phyloP scores from a whole-genome alignment of 148 eudicot species.

The Beta vulgaris region DNA sequence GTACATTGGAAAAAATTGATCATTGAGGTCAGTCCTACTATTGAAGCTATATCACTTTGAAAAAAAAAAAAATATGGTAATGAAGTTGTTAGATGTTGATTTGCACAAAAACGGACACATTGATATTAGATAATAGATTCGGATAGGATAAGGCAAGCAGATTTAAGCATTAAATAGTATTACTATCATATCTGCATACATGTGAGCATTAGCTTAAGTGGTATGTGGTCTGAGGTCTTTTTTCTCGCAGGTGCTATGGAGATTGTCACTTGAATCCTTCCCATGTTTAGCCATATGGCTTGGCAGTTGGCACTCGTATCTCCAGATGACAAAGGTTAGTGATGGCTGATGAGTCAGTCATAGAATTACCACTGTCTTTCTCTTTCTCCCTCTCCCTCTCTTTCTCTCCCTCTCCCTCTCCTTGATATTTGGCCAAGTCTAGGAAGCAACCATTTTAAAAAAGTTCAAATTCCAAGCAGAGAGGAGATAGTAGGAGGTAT shows the following conservation, averaged over 20 bases:
- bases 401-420: not conserved
- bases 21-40: constrained; percentile 24
- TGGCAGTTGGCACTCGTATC: no score
- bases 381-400: not conserved
- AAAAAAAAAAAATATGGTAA: not conserved
- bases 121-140: not conserved
- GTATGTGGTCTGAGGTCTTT: not conserved
- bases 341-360: not conserved
- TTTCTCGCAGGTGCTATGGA: not conserved
- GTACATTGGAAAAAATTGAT: not conserved
- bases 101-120: not conserved
- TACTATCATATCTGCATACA: no score
- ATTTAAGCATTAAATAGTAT: no score
- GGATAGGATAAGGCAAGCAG: not conserved
- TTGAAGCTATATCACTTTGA: not conserved
- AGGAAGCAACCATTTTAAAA: not conserved
- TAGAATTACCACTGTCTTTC: not conserved
- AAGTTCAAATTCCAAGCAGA: not conserved
- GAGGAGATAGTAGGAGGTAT: not conserved
- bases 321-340: not conserved
- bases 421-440: no score
- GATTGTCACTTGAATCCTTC: not conserved
- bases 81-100: not conserved
- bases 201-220: not conserved
- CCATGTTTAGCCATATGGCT: no score